phyloP scores from a whole-genome alignment of 768 basidiomycete species.

The Suillus discolor region DNA sequence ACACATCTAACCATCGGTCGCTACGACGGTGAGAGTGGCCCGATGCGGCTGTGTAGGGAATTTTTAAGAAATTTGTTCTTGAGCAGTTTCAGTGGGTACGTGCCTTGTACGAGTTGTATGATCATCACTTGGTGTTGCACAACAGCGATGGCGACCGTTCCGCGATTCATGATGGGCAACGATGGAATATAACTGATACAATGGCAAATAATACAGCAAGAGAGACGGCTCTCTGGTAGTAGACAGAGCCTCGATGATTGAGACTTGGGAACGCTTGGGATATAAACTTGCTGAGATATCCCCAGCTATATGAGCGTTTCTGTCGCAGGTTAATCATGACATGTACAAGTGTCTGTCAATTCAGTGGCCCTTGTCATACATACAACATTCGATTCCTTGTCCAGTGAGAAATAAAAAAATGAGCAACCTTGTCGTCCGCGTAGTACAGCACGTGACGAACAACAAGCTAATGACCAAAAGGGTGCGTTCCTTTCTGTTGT shows the following conservation, averaged over 20 bases:
- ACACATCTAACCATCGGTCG: slow-evolving; percentile 67
- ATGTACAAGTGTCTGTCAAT: not conserved
- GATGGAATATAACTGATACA: slow-evolving; percentile 16
- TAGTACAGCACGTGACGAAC: not conserved
- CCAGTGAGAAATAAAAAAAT: slow-evolving; percentile 1
- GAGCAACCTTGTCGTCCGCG: not conserved
- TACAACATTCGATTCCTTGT: not conserved
- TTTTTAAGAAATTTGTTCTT: slow-evolving; percentile 11
- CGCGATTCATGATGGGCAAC: slow-evolving; percentile 47
- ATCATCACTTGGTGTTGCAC: slow-evolving; percentile 70
- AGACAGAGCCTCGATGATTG: not conserved
- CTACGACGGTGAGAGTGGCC: slow-evolving; percentile 50
- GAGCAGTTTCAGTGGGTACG: slow-evolving; percentile 7
- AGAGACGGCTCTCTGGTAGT: slow-evolving; percentile 3
- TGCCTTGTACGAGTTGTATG: slow-evolving; percentile 57
- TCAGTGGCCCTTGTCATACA: slow-evolving; percentile 21
- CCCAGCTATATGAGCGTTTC: slow-evolving; percentile 21
- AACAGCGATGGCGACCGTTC: slow-evolving; percentile 67
- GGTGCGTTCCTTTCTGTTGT: not conserved
- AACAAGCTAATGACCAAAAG: slow-evolving; percentile 19
- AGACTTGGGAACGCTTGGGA: slow-evolving; percentile 6
- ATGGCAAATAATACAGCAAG: slow-evolving; percentile 23
- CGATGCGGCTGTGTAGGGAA: slow-evolving; percentile 36
- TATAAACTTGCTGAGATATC: not conserved
- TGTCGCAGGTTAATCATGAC: not conserved